phyloP scores from a whole-genome alignment of 176 grass and related monocot species.

The Carex cristatella region DNA sequence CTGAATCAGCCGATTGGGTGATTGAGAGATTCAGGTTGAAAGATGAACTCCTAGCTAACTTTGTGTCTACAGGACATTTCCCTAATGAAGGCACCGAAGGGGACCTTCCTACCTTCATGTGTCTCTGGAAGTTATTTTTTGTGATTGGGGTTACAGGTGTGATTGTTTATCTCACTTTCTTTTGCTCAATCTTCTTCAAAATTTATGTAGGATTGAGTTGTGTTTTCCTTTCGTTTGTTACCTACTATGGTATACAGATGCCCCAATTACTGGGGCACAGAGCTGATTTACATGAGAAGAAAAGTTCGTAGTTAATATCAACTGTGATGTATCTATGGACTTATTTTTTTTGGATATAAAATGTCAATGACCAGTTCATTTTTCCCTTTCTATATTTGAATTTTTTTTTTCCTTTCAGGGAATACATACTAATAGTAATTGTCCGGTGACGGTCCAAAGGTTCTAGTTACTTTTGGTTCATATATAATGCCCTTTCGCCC shows the following conservation, averaged over 20 bases:
- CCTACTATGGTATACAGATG: slow-evolving; percentile 48
- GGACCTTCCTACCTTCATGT: slow-evolving; percentile 49
- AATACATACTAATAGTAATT: background rate
- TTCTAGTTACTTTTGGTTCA: background rate
- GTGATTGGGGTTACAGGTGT: slow-evolving; percentile 39
- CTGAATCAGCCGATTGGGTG: slow-evolving; percentile 54
- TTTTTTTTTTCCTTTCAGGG: background rate
- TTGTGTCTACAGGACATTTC: slow-evolving; percentile 41
- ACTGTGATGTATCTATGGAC: slow-evolving; percentile 4
- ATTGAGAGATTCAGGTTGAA: slow-evolving; percentile 62
- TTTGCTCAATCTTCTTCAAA: slow-evolving; percentile 70
- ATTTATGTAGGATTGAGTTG: slow-evolving; percentile 60
- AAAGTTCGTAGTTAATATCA: slow-evolving; percentile 32
- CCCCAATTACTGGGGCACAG: slow-evolving; percentile 34
- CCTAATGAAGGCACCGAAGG: slow-evolving; percentile 71
- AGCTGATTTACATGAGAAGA: slow-evolving; percentile 25
- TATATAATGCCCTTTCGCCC: background rate
- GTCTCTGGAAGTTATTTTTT: slow-evolving; percentile 36
- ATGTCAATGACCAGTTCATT: background rate
- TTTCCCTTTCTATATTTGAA: slow-evolving; percentile 5
- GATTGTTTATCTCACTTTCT: slow-evolving; percentile 53
- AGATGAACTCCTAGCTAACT: slow-evolving; percentile 64
- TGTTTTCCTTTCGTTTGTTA: slow-evolving; percentile 47
- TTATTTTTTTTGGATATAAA: background rate
- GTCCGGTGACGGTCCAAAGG: background rate